Conservation (phyloP, 2,329 filamentous ascomycete species). For the Coniochaeta sp. region DNA sequence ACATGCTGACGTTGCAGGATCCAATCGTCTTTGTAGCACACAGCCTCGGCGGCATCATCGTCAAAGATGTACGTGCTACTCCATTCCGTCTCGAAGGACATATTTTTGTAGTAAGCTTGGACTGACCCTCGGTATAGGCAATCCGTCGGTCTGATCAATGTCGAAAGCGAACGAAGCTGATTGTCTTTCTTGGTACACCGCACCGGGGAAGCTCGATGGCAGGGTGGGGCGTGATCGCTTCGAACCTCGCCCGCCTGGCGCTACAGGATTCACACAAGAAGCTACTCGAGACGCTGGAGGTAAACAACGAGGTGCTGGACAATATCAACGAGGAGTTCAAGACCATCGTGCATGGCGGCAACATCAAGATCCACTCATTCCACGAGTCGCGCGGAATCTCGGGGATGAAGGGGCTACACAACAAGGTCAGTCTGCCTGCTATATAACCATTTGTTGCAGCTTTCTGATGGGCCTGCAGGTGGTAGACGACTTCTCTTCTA, state of each 20-base stretch:
- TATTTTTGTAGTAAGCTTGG: too few species aligned
- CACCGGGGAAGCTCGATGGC: slow-evolving; percentile 25
- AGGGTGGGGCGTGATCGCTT: slow-evolving; percentile 24
- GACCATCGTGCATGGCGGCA: slow-evolving; percentile 11
- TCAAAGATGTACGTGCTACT: slow-evolving; percentile 23
- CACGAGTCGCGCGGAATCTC: slow-evolving; percentile 24
- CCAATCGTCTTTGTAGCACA: slow-evolving; percentile 28
- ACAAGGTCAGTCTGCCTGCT: slow-evolving; percentile 20
- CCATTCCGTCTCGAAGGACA: neutral
- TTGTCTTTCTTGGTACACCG: slow-evolving; percentile 32
- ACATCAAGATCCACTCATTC: slow-evolving; percentile 30
- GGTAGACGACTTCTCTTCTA: slow-evolving; percentile 30
- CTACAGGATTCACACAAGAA: slow-evolving; percentile 25
- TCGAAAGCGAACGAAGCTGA: slow-evolving; percentile 19
- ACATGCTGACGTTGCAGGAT: slow-evolving; percentile 12
- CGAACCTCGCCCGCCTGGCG: slow-evolving; percentile 23
- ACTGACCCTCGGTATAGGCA: slow-evolving; percentile 14
- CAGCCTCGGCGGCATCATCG: slow-evolving; percentile 29
- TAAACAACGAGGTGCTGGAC: slow-evolving; percentile 27
- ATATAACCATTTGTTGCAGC: neutral
- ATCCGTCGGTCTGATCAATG: slow-evolving; percentile 20
- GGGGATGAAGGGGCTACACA: slow-evolving; percentile 23
- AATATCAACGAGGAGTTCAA: slow-evolving; percentile 28
- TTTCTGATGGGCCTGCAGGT: slow-evolving; percentile 16
- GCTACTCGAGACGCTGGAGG: slow-evolving; percentile 21